These are phyloP conservation scores for Colletotrichum coccodes DNA, from an alignment of 2,329 filamentous ascomycete genomes.

Conservation along the genomic window DNA sequence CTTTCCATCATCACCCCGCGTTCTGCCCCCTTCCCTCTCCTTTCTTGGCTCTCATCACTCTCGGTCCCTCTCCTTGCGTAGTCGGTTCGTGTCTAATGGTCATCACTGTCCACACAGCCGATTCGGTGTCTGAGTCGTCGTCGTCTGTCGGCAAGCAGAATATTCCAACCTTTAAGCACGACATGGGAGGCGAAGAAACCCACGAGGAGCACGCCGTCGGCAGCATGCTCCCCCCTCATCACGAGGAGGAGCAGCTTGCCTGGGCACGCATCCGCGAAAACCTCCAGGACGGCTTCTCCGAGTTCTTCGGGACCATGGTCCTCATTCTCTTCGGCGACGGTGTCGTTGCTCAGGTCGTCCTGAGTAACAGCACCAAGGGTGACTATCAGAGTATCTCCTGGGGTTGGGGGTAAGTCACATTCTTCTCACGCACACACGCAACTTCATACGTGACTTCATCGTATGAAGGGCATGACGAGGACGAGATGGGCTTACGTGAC, in stretches of 20 bases:
- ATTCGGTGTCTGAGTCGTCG: conserved; percentile 46
- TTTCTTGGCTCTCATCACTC: background rate
- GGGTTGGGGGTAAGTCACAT: conserved; percentile 57
- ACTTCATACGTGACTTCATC: conserved; percentile 16
- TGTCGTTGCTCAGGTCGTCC: conserved; percentile 75
- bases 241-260: conserved; percentile 38
- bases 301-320: conserved; percentile 76
- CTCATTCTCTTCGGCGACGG: conserved; percentile 77
- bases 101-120: conserved; percentile 37
- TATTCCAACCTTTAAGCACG: conserved; percentile 41
- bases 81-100: conserved; percentile 40
- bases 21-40: background rate
- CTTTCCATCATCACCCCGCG: conserved; percentile 12
- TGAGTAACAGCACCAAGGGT: conserved; percentile 61
- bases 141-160: conserved; percentile 45
- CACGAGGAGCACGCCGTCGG: conserved; percentile 34
- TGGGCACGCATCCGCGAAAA: conserved; percentile 65
- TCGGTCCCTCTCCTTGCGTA: conserved; percentile 17
- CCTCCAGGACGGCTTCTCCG: conserved; percentile 69
- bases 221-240: conserved; percentile 29
- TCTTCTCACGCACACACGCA: background rate
- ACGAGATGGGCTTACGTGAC: conserved; percentile 1
- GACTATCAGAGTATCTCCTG: conserved; percentile 60
- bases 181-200: conserved; percentile 41
- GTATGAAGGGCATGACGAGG: conserved; percentile 1